Conservation (phyloP, 441 rosid genomes). For the Croton setiger region DNA sequence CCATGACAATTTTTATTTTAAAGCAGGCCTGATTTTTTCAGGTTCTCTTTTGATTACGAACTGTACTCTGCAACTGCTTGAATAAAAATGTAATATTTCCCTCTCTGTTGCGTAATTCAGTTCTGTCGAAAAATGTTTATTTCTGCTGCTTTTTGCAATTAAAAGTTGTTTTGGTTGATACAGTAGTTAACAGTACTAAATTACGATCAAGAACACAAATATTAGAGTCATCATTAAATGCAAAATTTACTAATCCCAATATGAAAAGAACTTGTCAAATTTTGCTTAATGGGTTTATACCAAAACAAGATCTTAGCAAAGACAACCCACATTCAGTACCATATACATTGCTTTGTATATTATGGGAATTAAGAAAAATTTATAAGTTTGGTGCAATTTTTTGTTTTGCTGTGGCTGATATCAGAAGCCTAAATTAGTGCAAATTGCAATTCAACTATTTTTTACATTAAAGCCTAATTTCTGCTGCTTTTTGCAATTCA, state of each 20-base stretch:
- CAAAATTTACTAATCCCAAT: neutral
- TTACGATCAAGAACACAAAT: neutral
- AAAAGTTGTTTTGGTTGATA: no score
- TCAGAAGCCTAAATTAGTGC: neutral
- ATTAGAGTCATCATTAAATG: neutral
- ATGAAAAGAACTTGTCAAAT: neutral
- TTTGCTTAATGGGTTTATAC: neutral
- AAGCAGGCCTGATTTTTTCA: conserved; percentile 22
- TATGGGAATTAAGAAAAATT: neutral
- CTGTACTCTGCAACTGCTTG: conserved; percentile 28
- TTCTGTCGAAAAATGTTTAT: neutral
- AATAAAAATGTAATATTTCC: conserved; percentile 3
- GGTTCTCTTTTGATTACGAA: conserved; percentile 30
- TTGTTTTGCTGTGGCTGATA: neutral
- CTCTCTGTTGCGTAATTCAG: neutral
- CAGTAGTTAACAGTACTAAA: neutral
- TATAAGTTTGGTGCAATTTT: neutral
- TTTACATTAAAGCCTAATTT: neutral
- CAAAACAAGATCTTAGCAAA: neutral
- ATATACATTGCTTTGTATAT: neutral
- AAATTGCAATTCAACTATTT: neutral
- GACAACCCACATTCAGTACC: neutral
- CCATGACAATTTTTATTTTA: conserved; percentile 28
- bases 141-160: neutral
- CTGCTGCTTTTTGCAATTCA: no score